These are phyloP conservation scores for Euphorbia lathyris DNA, from an alignment of 345 rosid species.

Conservation along the genomic window DNA sequence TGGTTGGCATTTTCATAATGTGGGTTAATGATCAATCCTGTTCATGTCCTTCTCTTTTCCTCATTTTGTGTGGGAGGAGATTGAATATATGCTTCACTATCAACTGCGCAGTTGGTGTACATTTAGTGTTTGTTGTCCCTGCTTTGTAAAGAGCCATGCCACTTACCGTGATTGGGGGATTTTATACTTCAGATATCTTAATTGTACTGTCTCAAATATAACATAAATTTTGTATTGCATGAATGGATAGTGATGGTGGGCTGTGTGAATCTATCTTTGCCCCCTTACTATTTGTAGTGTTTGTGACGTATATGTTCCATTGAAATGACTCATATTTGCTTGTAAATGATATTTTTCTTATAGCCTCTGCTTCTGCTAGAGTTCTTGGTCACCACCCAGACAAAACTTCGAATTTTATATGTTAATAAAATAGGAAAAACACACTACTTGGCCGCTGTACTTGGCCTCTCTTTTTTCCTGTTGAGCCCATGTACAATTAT, in stretches of 20 bases:
- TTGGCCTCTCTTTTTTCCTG: too few species aligned
- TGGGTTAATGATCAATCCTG: background rate
- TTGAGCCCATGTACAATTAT: too few species aligned
- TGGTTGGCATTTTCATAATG: background rate
- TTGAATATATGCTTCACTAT: background rate
- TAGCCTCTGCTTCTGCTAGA: background rate
- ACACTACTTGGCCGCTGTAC: too few species aligned
- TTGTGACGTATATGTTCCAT: background rate
- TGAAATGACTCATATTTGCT: background rate
- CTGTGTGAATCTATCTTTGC: background rate
- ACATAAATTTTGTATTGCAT: background rate
- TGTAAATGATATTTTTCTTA: background rate
- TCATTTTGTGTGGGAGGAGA: background rate
- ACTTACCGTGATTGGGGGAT: background rate
- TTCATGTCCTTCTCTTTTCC: background rate
- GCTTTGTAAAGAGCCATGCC: background rate
- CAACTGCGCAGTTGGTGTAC: background rate
- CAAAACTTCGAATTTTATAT: too few species aligned
- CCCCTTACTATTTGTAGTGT: background rate
- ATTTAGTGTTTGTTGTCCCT: background rate
- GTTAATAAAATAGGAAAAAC: too few species aligned
- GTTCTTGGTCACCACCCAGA: background rate
- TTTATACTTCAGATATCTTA: background rate
- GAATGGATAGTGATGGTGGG: background rate
- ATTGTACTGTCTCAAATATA: background rate